Conservation (phyloP, 2,329 filamentous ascomycete species). For the Sclerotinia subarctica region DNA sequence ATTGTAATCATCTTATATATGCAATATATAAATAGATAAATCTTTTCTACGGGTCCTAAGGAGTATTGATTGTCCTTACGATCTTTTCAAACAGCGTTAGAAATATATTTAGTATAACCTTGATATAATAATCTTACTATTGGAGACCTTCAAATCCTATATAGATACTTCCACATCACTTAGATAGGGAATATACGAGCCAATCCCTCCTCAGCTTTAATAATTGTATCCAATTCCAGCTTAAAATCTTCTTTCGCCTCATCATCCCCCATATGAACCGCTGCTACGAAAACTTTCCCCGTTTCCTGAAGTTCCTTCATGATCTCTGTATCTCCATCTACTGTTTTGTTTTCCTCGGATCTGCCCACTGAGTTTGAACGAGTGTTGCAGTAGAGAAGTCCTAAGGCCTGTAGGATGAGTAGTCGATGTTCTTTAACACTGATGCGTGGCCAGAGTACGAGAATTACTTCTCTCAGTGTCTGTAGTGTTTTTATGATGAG, state of each 20-base stretch:
- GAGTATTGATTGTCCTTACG: too few relatives aligned
- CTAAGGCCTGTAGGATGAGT: slow-evolving; percentile 60
- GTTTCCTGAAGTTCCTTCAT: not conserved
- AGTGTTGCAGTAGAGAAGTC: slow-evolving; percentile 36
- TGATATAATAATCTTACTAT: not conserved
- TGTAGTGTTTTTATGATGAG: slow-evolving; percentile 48
- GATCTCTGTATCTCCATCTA: not conserved
- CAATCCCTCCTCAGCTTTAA: not conserved
- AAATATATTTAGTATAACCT: too few relatives aligned
- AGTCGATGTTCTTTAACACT: slow-evolving; percentile 51
- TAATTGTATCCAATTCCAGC: not conserved
- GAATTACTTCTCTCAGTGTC: slow-evolving; percentile 56
- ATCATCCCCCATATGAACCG: not conserved
- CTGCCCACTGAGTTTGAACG: too few relatives aligned
- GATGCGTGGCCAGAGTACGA: slow-evolving; percentile 68
- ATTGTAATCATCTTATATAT: too few relatives aligned
- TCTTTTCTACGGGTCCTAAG: too few relatives aligned
- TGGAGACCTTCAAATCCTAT: too few relatives aligned
- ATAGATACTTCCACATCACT: not conserved
- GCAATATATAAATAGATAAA: too few relatives aligned
- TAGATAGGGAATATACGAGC: not conserved
- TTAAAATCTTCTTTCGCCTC: not conserved
- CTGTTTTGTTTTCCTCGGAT: not conserved
- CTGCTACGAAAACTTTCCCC: not conserved
- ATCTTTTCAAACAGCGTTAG: too few relatives aligned